Evolutionary conservation across 2,329 filamentous ascomycete genomes (phyloP).

Genomic region (Chaetomium sp.): DNA sequence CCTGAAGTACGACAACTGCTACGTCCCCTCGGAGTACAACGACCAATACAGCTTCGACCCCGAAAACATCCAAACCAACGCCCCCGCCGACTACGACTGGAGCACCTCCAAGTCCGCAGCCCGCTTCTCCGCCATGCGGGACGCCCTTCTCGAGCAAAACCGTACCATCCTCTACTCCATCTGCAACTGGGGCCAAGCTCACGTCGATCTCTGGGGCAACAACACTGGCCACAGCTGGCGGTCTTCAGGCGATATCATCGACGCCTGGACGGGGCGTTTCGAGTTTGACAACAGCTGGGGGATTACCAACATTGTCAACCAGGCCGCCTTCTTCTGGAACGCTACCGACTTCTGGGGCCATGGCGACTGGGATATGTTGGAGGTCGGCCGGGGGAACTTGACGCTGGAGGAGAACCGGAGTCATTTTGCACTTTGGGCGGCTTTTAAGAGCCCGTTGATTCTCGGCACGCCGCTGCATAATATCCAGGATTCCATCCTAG

Average conservation of each 20-base stretch:
- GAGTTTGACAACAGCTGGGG: background rate
- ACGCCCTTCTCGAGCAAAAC: conserved; percentile 40
- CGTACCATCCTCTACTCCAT: conserved; percentile 45
- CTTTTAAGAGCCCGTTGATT: background rate
- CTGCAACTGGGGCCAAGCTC: conserved; percentile 47
- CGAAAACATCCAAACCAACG: background rate
- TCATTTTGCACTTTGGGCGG: conserved; percentile 3
- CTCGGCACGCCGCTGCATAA: background rate
- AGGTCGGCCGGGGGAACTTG: background rate
- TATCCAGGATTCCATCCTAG: background rate
- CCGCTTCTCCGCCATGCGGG: conserved; percentile 38
- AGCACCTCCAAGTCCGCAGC: conserved; percentile 23
- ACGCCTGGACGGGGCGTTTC: background rate
- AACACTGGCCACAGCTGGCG: conserved; percentile 39
- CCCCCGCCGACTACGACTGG: conserved; percentile 1
- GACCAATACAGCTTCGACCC: background rate
- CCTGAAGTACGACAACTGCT: conserved; percentile 53
- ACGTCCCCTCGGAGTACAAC: background rate
- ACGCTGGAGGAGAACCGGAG: background rate
- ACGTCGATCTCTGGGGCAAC: conserved; percentile 45
- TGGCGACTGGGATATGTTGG: conserved; percentile 1
- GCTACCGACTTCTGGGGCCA: background rate
- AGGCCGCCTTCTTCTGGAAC: background rate
- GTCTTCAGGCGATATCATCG: conserved; percentile 38
- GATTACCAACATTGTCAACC: background rate